Conservation (phyloP, 2,329 filamentous ascomycete genomes). For the Scorias spongiosa region DNA sequence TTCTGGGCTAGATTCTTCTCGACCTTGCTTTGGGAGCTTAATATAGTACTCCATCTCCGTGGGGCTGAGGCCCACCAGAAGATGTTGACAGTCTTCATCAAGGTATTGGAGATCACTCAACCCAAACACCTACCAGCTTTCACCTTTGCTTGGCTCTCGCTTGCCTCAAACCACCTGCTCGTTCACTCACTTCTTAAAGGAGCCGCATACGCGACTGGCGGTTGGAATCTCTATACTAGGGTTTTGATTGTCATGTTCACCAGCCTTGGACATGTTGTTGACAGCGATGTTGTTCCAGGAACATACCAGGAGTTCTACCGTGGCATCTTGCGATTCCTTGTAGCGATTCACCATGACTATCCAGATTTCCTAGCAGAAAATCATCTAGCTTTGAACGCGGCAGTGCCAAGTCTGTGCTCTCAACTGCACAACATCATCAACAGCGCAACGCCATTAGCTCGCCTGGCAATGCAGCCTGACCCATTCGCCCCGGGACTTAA, state of each 20-base stretch:
- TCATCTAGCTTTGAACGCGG: slow-evolving; percentile 65
- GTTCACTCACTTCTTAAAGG: slow-evolving; percentile 57
- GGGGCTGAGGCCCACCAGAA: slow-evolving; percentile 28
- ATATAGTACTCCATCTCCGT: slow-evolving; percentile 11
- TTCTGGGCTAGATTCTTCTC: slow-evolving; percentile 87
- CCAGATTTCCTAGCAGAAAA: slow-evolving; percentile 84
- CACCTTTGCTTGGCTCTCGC: slow-evolving; percentile 65
- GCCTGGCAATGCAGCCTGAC: slow-evolving; percentile 52
- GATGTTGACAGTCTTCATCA: slow-evolving; percentile 57
- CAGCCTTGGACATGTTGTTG: slow-evolving; percentile 57
- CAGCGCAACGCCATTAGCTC: slow-evolving; percentile 57
- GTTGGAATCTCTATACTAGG: slow-evolving; percentile 63
- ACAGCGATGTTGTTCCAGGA: slow-evolving; percentile 58
- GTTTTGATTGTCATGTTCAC: slow-evolving; percentile 30
- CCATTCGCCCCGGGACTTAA: slow-evolving; percentile 60
- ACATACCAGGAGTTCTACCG: slow-evolving; percentile 73
- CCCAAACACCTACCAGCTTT: slow-evolving; percentile 70
- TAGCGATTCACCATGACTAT: slow-evolving; percentile 85
- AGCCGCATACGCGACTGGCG: slow-evolving; percentile 23
- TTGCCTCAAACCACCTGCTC: slow-evolving; percentile 75
- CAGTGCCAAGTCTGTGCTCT: slow-evolving; percentile 67
- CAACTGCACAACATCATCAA: slow-evolving; percentile 83
- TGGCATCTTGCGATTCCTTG: slow-evolving; percentile 63
- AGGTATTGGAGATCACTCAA: slow-evolving; percentile 56
- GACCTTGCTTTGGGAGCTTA: slow-evolving; percentile 61